Evolutionary conservation across 176 grass and related monocot species (phyloP).

Genomic region (Aegilops tauschii): DNA sequence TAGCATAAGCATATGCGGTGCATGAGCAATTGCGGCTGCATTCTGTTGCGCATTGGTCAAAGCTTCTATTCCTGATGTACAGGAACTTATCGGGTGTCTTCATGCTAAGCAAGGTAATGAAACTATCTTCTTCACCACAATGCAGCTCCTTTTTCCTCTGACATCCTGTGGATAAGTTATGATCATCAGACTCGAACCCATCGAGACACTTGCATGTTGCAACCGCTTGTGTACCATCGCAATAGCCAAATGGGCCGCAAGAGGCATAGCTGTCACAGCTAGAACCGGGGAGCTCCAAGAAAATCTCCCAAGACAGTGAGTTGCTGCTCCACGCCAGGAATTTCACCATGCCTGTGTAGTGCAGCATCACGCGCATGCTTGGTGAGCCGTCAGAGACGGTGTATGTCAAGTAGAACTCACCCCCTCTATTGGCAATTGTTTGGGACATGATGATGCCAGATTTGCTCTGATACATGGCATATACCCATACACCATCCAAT

Average conservation of each 20-base stretch:
- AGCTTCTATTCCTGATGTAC: constrained; percentile 20
- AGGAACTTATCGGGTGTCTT: constrained; percentile 19
- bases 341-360: background rate
- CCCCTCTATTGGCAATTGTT: background rate
- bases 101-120: background rate
- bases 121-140: background rate
- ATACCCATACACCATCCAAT: background rate
- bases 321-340: background rate
- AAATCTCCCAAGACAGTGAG: background rate
- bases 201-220: constrained; percentile 30
- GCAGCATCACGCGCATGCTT: background rate
- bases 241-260: constrained; percentile 44
- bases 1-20: constrained; percentile 42
- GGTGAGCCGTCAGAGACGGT: background rate
- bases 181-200: constrained; percentile 19
- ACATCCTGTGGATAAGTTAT: constrained; percentile 18
- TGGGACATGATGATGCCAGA: background rate
- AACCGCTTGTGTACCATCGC: background rate
- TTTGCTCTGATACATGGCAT: background rate
- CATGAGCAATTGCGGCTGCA: constrained; percentile 59
- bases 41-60: constrained; percentile 13
- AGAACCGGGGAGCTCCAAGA: background rate
- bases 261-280: constrained; percentile 15
- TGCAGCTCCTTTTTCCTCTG: constrained; percentile 15
- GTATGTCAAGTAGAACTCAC: background rate